Conservation (phyloP, 140 eudicot species). For the Anethum foeniculum region DNA sequence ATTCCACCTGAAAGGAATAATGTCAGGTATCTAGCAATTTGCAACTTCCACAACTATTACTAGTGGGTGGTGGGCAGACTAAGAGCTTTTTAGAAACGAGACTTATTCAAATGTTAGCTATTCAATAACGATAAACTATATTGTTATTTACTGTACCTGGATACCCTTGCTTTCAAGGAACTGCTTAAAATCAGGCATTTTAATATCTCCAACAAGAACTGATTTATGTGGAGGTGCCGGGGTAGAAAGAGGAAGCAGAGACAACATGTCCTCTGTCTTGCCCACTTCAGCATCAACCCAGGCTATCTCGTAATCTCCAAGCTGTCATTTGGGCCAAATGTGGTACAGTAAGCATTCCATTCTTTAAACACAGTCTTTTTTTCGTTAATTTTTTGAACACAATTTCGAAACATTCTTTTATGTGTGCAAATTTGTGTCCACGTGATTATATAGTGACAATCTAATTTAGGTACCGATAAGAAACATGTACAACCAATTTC, state of each 20-base stretch:
- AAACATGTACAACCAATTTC: background rate
- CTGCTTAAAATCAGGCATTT: constrained; percentile 97
- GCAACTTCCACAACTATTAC: background rate
- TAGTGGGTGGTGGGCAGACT: background rate
- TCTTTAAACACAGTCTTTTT: background rate
- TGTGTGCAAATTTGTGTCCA: background rate
- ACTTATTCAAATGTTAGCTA: background rate
- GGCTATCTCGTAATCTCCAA: constrained; percentile 93
- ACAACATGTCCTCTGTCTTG: constrained; percentile 58
- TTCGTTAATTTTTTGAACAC: too few species aligned
- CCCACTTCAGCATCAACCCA: constrained; percentile 97
- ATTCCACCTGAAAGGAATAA: constrained; percentile 59
- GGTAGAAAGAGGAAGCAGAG: constrained; percentile 76
- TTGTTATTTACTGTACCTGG: constrained; percentile 42
- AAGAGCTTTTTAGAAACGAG: background rate
- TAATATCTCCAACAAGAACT: constrained; percentile 87
- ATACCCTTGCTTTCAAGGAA: constrained; percentile 90
- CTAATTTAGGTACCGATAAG: background rate
- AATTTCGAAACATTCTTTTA: background rate
- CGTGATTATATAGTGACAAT: background rate
- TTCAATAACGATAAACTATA: background rate
- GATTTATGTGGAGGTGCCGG: constrained; percentile 82
- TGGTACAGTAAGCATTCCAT: background rate
- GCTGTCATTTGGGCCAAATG: constrained; percentile 32
- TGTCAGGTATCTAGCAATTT: background rate